Conservation (phyloP, 306 rosid genomes). For the Inga oerstediana region DNA sequence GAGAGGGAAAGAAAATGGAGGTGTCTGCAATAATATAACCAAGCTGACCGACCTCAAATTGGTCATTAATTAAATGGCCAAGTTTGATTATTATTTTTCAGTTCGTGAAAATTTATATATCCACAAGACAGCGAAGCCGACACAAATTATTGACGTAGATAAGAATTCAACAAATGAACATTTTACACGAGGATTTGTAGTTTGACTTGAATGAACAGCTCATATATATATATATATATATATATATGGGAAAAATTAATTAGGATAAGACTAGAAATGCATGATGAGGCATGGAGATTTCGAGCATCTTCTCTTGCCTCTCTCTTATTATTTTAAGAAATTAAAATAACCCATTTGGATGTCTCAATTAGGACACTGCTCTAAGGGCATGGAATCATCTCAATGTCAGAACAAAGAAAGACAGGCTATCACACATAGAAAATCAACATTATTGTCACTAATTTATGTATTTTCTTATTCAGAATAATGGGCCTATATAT, state of each 20-base stretch:
- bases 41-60: conserved; percentile 30
- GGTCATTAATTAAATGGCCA: conserved; percentile 31
- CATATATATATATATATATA: conserved; percentile 20
- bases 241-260: conserved; percentile 25
- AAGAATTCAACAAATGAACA: conserved; percentile 33
- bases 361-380: conserved; percentile 59
- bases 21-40: conserved; percentile 24
- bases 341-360: conserved; percentile 41
- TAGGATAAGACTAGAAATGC: conserved; percentile 50
- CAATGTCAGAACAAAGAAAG: conserved; percentile 51
- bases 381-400: conserved; percentile 62
- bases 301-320: conserved; percentile 49
- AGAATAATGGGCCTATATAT: conserved; percentile 15
- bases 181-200: conserved; percentile 35
- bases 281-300: conserved; percentile 55
- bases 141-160: conserved; percentile 46
- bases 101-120: neutral
- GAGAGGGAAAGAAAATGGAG: conserved; percentile 27
- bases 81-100: neutral
- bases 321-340: conserved; percentile 22
- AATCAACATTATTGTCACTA: conserved; percentile 34
- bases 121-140: conserved; percentile 57
- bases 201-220: conserved; percentile 78
- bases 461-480: conserved; percentile 12
- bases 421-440: conserved; percentile 52